Conservation (phyloP, 2,329 filamentous ascomycete genomes). For the Epichloe gansuensis region DNA sequence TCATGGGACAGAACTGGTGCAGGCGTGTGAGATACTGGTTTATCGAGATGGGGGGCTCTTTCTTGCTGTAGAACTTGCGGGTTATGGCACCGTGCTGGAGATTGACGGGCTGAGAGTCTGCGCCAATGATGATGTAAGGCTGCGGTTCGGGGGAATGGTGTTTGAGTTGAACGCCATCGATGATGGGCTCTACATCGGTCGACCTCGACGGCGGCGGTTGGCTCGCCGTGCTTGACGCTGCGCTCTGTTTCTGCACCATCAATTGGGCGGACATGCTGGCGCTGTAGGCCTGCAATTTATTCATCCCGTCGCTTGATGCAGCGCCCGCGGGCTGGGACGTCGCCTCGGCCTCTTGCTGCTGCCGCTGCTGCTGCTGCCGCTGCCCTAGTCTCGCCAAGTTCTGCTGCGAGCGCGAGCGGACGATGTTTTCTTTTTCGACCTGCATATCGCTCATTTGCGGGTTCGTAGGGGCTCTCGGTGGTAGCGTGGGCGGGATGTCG, state of each 20-base stretch:
- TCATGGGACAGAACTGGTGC: constrained; percentile 86
- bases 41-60: constrained; percentile 68
- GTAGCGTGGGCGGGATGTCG: constrained; percentile 70
- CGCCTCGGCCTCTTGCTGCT: constrained; percentile 16
- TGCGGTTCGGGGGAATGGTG: constrained; percentile 22
- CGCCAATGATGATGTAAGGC: constrained; percentile 51
- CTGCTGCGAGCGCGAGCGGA: constrained; percentile 43
- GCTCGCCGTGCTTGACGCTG: not conserved
- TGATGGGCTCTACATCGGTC: constrained; percentile 25
- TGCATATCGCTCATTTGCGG: constrained; percentile 54
- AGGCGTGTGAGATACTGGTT: constrained; percentile 77
- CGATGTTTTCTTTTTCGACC: constrained; percentile 47
- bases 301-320: constrained; percentile 2
- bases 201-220: not conserved
- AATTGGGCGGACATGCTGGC: constrained; percentile 16
- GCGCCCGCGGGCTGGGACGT: constrained; percentile 8
- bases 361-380: constrained; percentile 12
- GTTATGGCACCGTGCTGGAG: constrained; percentile 77
- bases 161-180: constrained; percentile 44
- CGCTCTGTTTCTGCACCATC: constrained; percentile 6
- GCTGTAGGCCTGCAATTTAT: constrained; percentile 16
- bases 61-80: constrained; percentile 86
- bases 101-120: constrained; percentile 58
- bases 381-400: constrained; percentile 33
- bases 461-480: constrained; percentile 48